Base-by-base conservation (phyloP, 805 yeast genomes). In the Barnettozyma wickerhamii region DNA sequence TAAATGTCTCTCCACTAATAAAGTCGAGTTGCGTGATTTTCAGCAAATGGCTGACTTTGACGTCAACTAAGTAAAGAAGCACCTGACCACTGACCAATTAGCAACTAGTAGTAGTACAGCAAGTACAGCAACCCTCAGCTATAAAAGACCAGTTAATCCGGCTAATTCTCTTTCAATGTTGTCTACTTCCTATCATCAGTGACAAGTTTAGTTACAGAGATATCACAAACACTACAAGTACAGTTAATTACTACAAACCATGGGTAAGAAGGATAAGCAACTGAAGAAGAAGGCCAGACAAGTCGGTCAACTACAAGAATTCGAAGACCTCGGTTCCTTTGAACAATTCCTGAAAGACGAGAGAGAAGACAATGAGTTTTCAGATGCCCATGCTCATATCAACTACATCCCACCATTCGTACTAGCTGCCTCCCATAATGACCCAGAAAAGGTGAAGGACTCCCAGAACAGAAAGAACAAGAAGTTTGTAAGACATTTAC, bases 371-470 rank as follows among this genome's bases (percentile, higher is more conserved):
- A 79, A 82, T 47, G 90, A 84, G 45, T 79, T 74, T 50, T 85
- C 79, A 56, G 74, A 79, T 52, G 65, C 80, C 49, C 84, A 81
- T 55, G 84, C 85, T 28, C 80, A 75, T 47, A 65, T 83, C 45
- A 69, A 68, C 37, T 84, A 84, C 62, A 70, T 77, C 54, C 93
- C 93, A 17, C 91, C 91, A 37, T 84, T 84, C 57, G 75, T 84
- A 35, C 49, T 81, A 59, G 73, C 74, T 48, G 83, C 78, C 42
- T 74, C 80, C 46, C 85, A 80, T 49, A 76, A 79, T 42, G 79
- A 82, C 54, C 77, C 79, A 43, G 89, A 83, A 39, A 81, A 79
- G 56, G 75, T 83, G 47, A 81, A 82, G 59, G 81, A 83, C 23
- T 77, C 84, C 32, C 79, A 76, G 69, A 83, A 82, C 62, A 78